Conservation (phyloP, 164 flowering plant genomes). For the Litsea cubeba region DNA sequence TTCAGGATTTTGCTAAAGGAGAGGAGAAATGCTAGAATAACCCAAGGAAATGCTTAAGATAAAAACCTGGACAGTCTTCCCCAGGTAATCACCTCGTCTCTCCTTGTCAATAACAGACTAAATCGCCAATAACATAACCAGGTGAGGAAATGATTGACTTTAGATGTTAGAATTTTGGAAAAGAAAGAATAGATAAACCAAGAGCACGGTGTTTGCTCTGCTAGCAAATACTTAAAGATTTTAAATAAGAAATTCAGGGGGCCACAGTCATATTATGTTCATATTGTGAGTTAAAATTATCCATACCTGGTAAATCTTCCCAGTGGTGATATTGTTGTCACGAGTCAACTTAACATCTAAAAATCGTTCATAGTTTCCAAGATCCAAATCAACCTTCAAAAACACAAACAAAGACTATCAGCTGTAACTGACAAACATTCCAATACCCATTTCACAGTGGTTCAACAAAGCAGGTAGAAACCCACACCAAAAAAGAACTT, state of each 20-base stretch:
- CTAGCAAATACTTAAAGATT: neutral
- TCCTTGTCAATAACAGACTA: conserved; percentile 90
- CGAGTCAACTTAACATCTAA: conserved; percentile 72
- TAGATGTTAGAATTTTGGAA: neutral
- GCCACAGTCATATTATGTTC: neutral
- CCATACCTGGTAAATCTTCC: conserved; percentile 83
- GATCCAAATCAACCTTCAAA: conserved; percentile 91
- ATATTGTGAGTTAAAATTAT: neutral
- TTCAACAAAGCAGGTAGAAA: neutral
- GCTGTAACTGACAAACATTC: neutral
- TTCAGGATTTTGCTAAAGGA: neutral
- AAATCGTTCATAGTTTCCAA: conserved; percentile 95
- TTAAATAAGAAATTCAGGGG: neutral
- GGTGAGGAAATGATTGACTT: conserved; percentile 7
- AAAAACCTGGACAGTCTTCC: conserved; percentile 90
- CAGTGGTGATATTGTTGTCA: conserved; percentile 93
- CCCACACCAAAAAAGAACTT: too few relatives aligned
- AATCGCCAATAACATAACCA: conserved; percentile 6
- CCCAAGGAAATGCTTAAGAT: neutral
- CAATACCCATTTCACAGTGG: neutral
- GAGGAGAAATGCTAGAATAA: neutral
- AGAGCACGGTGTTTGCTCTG: neutral
- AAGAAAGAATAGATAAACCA: neutral
- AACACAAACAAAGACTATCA: neutral
- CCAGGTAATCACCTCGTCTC: conserved; percentile 92